These are phyloP conservation scores for Pseudopithomyces maydicus DNA, from an alignment of 2,329 filamentous ascomycete genomes.

Conservation along the genomic window DNA sequence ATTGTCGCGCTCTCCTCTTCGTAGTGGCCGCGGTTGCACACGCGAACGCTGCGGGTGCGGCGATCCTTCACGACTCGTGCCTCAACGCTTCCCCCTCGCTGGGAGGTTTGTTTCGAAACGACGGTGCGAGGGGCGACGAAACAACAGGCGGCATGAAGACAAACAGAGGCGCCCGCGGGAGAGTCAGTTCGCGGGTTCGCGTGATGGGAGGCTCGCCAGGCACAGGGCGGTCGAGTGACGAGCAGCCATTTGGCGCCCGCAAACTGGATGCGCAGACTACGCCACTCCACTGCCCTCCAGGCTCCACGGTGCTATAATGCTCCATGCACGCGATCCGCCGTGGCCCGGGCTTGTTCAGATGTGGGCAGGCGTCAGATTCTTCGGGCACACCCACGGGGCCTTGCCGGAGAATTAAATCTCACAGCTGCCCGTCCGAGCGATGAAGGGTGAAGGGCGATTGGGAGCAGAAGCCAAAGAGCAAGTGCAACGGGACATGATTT, in stretches of 20 bases:
- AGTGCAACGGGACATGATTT: neutral
- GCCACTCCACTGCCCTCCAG: neutral
- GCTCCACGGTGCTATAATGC: neutral
- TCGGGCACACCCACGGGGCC: neutral
- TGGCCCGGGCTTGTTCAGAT: neutral
- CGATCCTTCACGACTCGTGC: conserved; percentile 1
- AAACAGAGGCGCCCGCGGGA: neutral
- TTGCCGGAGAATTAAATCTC: neutral
- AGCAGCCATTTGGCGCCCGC: conserved; percentile 11
- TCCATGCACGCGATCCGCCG: neutral
- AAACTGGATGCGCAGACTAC: neutral
- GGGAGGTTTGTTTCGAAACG: conserved; percentile 3
- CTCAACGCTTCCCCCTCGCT: conserved; percentile 1
- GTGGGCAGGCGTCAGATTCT: neutral
- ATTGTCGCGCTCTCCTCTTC: neutral
- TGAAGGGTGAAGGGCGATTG: neutral
- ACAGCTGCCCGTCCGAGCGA: neutral
- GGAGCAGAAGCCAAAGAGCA: neutral
- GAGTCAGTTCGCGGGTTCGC: neutral
- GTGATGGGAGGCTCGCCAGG: neutral
- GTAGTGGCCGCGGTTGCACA: neutral
- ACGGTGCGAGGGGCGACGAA: neutral
- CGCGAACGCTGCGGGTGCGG: neutral
- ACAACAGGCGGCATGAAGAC: neutral
- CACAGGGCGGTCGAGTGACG: conserved; percentile 8